Base-by-base conservation (phyloP, 2,329 filamentous ascomycete genomes). In the Ceratocystis diversiconidia region DNA sequence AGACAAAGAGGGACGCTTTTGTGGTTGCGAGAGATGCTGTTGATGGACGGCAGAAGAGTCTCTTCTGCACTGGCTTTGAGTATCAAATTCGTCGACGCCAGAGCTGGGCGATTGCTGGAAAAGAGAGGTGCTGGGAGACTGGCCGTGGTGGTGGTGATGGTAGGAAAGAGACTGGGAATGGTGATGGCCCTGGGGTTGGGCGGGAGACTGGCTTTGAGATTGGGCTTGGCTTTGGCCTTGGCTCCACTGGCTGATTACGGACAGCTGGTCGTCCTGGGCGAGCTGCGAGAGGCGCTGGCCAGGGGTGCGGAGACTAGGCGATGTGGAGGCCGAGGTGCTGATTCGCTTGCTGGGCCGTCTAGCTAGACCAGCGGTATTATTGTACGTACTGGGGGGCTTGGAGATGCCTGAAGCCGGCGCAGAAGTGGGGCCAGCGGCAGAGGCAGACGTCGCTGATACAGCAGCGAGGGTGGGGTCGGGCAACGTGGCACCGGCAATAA, bases 291-390 rank as follows among this genome's bases (percentile, higher is more conserved):
- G 15, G 44, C 65, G 62, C 48, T 67, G 65, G 17, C 44, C 30
- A 25, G 52, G 52, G 30, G 22, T 67, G 59, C 63, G 69, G 32
- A 67, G 69, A 67, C 68, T 70, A 62, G 68, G 68, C 32, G 62
- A 71, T 67, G 67, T 76, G 48, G 65, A 62, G 59, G 59, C 75
- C 44, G 78, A 79, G 68, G 79, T 77, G 78, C 80, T 81, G 72
- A 80, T 75, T 71, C 82, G 78, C 75, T 83, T 85, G 57, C 84
- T 86, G 41, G 79, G 77, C 69, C 81, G 77, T 69, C 82, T 82
- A 69, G 74, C 76, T 61, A 84, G 73, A 62, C 78, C 78, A 61
- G 74, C 69, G 67, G 75, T 76, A 71, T 79, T 80, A 71, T 81
- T 79, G 77, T 82, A 80, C 22, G 63, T 62, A 15, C 8, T 50